phyloP scores from a whole-genome alignment of 352 stramenopile genomes.

The Globisporangium splendens region DNA sequence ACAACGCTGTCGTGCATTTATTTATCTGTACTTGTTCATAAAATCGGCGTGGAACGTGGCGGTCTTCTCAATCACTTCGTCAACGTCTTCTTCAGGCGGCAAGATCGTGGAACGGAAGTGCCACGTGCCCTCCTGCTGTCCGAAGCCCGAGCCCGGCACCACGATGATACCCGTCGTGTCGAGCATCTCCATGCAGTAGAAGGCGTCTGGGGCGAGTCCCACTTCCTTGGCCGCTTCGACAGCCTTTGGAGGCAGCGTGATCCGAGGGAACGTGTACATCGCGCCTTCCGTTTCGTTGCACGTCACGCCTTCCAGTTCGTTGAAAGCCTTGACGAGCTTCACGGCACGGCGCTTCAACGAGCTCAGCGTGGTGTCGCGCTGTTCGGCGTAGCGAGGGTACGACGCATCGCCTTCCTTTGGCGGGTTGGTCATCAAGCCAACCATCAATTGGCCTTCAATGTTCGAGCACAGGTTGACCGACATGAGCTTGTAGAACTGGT shows the following conservation, averaged over 20 bases:
- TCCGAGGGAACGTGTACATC: conserved; percentile 98
- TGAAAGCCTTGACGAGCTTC: conserved; percentile 93
- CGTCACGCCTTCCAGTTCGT: conserved; percentile 94
- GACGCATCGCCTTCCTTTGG: conserved; percentile 88
- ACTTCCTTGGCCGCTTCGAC: conserved; percentile 74
- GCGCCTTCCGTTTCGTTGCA: conserved; percentile 96
- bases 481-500: conserved; percentile 99
- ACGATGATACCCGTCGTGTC: conserved; percentile 97
- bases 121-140: conserved; percentile 94
- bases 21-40: conserved; percentile 92
- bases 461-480: conserved; percentile 97
- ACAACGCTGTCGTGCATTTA: not conserved
- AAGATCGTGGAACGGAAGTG: conserved; percentile 99
- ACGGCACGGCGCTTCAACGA: conserved; percentile 92
- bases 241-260: conserved; percentile 88
- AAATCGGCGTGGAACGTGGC: conserved; percentile 95
- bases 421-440: conserved; percentile 97
- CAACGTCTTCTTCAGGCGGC: conserved; percentile 94
- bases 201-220: conserved; percentile 89
- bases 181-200: conserved; percentile 97
- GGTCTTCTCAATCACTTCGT: conserved; percentile 94
- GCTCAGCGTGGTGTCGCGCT: conserved; percentile 90
- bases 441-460: conserved; percentile 96
- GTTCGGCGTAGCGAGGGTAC: conserved; percentile 88
- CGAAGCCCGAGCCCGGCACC: conserved; percentile 97